Conservation (phyloP, 139 green algal species). For the Micractinium sp. region DNA sequence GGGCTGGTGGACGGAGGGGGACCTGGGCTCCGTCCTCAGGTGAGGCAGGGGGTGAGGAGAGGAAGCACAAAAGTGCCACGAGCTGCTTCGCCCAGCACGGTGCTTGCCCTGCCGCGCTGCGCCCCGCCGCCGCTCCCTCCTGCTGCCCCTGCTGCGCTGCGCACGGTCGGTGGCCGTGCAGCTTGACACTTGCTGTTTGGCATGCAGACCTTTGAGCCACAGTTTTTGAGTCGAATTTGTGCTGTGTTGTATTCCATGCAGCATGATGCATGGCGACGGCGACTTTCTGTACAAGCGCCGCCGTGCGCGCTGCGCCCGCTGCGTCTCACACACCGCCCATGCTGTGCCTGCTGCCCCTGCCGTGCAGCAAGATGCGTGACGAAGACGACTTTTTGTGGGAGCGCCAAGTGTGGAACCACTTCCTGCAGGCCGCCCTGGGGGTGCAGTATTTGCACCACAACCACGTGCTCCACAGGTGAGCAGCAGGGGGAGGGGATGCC, state of each 20-base stretch:
- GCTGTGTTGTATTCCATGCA: too few relatives aligned
- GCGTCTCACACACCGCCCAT: neutral
- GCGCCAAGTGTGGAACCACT: constrained; percentile 83
- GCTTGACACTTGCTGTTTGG: too few relatives aligned
- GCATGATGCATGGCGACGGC: neutral
- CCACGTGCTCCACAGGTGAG: constrained; percentile 74
- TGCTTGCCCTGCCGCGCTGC: too few relatives aligned
- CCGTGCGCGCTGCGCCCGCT: neutral
- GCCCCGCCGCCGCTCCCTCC: too few relatives aligned
- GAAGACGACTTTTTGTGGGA: constrained; percentile 72
- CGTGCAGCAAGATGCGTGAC: constrained; percentile 67
- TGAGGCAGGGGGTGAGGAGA: too few relatives aligned
- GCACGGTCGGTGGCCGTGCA: too few relatives aligned
- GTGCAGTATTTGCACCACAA: constrained; percentile 73
- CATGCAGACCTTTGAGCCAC: too few relatives aligned
- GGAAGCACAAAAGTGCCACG: too few relatives aligned
- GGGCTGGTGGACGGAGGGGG: too few relatives aligned
- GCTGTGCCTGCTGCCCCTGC: neutral
- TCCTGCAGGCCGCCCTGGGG: constrained; percentile 65
- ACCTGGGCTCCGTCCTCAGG: too few relatives aligned
- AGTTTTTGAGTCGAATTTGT: neutral
- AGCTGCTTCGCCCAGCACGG: too few relatives aligned
- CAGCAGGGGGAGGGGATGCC: neutral
- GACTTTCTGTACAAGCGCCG: neutral
- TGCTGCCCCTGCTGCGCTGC: too few relatives aligned